Conservation (phyloP, 495 filamentous ascomycete species). For the Diplogelasinospora grovesii region DNA sequence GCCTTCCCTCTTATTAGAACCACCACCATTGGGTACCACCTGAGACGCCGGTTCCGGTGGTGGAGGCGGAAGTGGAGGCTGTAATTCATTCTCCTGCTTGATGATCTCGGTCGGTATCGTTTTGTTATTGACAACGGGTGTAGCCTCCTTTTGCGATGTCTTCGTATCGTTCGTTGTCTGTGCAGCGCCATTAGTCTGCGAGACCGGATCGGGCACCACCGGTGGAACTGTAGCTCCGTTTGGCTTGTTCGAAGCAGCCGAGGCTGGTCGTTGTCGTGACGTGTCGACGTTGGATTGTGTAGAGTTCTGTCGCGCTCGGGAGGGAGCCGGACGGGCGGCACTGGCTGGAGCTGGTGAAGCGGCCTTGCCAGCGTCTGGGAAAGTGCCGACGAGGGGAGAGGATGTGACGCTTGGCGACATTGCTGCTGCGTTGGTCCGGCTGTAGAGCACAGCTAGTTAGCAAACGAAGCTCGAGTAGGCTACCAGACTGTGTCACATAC, state of each 20-base stretch:
- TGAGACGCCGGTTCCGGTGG: background rate
- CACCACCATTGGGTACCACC: constrained; percentile 1
- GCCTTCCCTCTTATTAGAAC: constrained; percentile 23
- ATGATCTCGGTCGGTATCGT: constrained; percentile 9
- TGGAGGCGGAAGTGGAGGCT: constrained; percentile 15
- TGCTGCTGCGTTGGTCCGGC: constrained; percentile 26
- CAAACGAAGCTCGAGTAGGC: background rate
- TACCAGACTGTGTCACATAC: constrained; percentile 35
- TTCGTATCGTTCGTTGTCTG: constrained; percentile 28
- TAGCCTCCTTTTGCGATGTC: constrained; percentile 27
- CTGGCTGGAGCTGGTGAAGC: constrained; percentile 36
- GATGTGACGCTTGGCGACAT: constrained; percentile 66
- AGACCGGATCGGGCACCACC: constrained; percentile 18
- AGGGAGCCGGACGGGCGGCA: constrained; percentile 50
- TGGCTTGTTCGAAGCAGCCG: constrained; percentile 51
- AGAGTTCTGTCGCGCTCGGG: constrained; percentile 63
- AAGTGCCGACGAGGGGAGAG: constrained; percentile 61
- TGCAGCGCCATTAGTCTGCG: constrained; percentile 18
- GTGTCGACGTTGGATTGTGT: constrained; percentile 47
- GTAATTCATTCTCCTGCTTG: constrained; percentile 17
- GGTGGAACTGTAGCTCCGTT: constrained; percentile 16
- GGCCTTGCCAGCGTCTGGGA: constrained; percentile 43
- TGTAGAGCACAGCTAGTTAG: constrained; percentile 17
- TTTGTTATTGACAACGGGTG: constrained; percentile 7
- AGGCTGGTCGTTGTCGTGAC: constrained; percentile 50